Conservation (phyloP, 768 basidiomycete genomes). For the Pleurotus salmoneostramineus region DNA sequence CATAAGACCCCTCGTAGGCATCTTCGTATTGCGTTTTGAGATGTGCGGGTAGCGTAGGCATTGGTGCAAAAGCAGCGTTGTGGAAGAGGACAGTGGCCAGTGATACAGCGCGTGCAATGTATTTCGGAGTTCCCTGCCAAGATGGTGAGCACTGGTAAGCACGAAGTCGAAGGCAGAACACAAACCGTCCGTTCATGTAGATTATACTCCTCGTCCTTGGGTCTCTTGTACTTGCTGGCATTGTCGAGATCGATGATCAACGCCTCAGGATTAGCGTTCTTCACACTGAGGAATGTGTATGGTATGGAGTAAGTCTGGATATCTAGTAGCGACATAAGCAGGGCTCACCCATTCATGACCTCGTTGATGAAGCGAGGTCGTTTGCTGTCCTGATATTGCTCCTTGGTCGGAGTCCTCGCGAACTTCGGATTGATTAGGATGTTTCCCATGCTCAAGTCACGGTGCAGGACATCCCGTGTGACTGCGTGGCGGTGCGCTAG, state of each 20-base stretch:
- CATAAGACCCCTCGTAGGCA: not conserved
- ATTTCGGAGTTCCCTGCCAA: slow-evolving; percentile 9
- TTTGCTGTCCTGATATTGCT: not conserved
- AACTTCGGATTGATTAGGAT: not conserved
- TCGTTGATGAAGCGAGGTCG: not conserved
- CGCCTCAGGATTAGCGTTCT: not conserved
- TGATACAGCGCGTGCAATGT: slow-evolving; percentile 9
- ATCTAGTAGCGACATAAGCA: not conserved
- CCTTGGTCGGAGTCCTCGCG: not conserved
- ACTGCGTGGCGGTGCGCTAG: not conserved
- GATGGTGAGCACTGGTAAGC: not conserved
- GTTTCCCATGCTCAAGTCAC: slow-evolving; percentile 3
- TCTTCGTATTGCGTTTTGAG: not conserved
- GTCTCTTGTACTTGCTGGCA: not conserved
- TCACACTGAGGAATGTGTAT: no score
- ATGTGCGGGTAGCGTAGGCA: not conserved
- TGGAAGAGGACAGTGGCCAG: not conserved
- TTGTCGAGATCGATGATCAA: not conserved
- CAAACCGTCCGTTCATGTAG: no score
- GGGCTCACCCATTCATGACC: not conserved
- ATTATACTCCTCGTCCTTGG: not conserved
- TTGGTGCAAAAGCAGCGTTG: not conserved
- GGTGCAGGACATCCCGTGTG: not conserved
- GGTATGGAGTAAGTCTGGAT: not conserved
- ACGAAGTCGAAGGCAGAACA: no score